These are phyloP conservation scores for Speleostelium caveatum DNA, from an alignment of 78 protist species.

Conservation along the genomic window DNA sequence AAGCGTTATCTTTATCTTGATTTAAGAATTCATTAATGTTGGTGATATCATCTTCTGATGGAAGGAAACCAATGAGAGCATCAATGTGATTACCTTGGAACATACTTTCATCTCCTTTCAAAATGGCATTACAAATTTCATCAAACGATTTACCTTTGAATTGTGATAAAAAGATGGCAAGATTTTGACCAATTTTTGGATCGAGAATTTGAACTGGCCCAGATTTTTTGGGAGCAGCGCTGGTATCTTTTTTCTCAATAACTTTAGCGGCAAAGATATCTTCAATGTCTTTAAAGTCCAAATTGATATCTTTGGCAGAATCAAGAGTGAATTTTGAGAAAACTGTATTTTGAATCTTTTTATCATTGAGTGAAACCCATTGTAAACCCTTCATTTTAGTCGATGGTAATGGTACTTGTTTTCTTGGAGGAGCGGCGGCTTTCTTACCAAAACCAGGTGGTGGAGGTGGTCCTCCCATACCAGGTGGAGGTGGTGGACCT, in stretches of 20 bases:
- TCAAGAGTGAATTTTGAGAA: constrained; percentile 61
- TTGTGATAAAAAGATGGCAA: constrained; percentile 79
- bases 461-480: constrained; percentile 35
- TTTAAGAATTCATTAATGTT: constrained; percentile 69
- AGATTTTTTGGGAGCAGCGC: constrained; percentile 52
- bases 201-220: constrained; percentile 73
- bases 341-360: constrained; percentile 70
- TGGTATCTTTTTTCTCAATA: constrained; percentile 75
- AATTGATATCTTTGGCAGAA: constrained; percentile 56
- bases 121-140: constrained; percentile 58
- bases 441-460: constrained; percentile 60
- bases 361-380: constrained; percentile 74
- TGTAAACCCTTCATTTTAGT: constrained; percentile 83
- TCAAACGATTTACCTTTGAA: constrained; percentile 72
- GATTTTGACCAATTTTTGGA: constrained; percentile 64
- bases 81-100: constrained; percentile 78
- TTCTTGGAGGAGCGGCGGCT: constrained; percentile 79
- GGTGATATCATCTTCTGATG: constrained; percentile 75
- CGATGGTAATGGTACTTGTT: constrained; percentile 65
- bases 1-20: constrained; percentile 34
- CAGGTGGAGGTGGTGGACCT: constrained; percentile 61
- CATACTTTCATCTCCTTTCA: constrained; percentile 37
- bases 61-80: constrained; percentile 66
- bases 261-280: constrained; percentile 76
- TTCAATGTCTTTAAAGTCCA: constrained; percentile 76